A percentile compares a stretch with the other conserved stretches of the same genome.
These are phyloP conservation scores for Candolleomyces efflorescens DNA, from an alignment of 768 basidiomycete genomes.

Conservation along the genomic window DNA sequence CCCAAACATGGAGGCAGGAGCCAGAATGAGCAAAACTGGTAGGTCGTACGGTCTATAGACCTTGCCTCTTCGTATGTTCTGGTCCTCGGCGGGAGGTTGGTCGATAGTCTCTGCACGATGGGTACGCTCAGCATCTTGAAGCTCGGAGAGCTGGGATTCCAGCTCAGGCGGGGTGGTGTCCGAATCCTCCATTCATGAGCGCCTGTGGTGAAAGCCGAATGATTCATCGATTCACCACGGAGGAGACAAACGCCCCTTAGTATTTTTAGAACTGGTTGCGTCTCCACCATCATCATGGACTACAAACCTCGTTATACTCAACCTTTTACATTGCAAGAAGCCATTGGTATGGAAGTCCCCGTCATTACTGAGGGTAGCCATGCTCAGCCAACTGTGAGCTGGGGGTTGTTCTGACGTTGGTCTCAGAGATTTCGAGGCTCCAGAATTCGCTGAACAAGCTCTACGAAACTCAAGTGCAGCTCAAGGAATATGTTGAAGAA, in stretches of 20 bases:
- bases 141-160: neutral
- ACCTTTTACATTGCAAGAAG: slow-evolving; percentile 70
- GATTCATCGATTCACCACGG: no score
- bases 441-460: slow-evolving; percentile 67
- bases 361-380: slow-evolving; percentile 68
- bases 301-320: slow-evolving; percentile 65
- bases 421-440: slow-evolving; percentile 69
- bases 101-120: slow-evolving; percentile 30
- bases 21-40: slow-evolving; percentile 65
- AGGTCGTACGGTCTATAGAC: slow-evolving; percentile 51
- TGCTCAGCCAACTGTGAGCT: neutral
- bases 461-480: slow-evolving; percentile 53
- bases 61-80: slow-evolving; percentile 27
- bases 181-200: neutral
- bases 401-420: slow-evolving; percentile 2
- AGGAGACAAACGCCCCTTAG: neutral
- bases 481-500: slow-evolving; percentile 43
- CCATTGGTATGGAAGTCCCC: slow-evolving; percentile 56
- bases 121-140: slow-evolving; percentile 13
- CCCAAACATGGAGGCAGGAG: slow-evolving; percentile 84
- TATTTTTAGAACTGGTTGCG: neutral
- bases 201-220: neutral
- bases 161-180: neutral
- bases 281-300: slow-evolving; percentile 41
- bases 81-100: slow-evolving; percentile 25